Conservation (phyloP, 2,329 filamentous ascomycete species). For the Gliomastix tumulicola region DNA sequence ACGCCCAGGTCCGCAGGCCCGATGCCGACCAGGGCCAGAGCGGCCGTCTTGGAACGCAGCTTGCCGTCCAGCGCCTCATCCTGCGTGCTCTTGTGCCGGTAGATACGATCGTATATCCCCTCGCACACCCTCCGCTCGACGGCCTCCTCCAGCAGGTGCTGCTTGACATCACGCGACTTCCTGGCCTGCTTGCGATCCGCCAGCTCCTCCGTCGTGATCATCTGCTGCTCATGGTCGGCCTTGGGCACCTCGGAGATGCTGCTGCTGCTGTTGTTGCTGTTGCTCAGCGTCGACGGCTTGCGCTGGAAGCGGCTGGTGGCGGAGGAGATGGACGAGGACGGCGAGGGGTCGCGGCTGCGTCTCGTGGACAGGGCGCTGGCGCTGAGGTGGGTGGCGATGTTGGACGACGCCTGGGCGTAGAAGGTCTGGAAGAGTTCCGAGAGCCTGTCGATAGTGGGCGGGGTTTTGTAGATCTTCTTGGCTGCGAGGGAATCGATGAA, state of each 20-base stretch:
- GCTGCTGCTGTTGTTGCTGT: conserved; percentile 44
- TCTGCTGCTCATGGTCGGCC: conserved; percentile 59
- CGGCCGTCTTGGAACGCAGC: conserved; percentile 86
- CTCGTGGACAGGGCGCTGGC: conserved; percentile 68
- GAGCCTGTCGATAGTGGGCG: conserved; percentile 75
- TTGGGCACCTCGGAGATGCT: conserved; percentile 43
- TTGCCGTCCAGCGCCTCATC: conserved; percentile 95
- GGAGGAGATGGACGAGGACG: conserved; percentile 48
- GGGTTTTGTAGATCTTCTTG: conserved; percentile 80
- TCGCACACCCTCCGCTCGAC: conserved; percentile 84
- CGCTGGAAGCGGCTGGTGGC: conserved; percentile 49
- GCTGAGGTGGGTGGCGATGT: conserved; percentile 82
- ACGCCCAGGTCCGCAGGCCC: conserved; percentile 78
- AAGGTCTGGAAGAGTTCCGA: conserved; percentile 92
- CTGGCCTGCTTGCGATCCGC: conserved; percentile 72
- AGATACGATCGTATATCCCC: conserved; percentile 80
- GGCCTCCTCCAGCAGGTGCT: conserved; percentile 74
- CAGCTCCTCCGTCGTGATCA: conserved; percentile 85
- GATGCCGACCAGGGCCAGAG: conserved; percentile 85
- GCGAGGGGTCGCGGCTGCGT: conserved; percentile 61
- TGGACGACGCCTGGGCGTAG: conserved; percentile 71
- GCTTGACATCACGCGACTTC: conserved; percentile 71
- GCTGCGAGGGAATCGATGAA: conserved; percentile 87
- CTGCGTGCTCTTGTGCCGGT: conserved; percentile 83
- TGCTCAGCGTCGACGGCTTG: conserved; percentile 44